Percentiles rank a stretch among this genome's conserved stretches.
These are phyloP conservation scores for Choricystis sp. DNA, from an alignment of 139 green algal species.

Conservation along the genomic window DNA sequence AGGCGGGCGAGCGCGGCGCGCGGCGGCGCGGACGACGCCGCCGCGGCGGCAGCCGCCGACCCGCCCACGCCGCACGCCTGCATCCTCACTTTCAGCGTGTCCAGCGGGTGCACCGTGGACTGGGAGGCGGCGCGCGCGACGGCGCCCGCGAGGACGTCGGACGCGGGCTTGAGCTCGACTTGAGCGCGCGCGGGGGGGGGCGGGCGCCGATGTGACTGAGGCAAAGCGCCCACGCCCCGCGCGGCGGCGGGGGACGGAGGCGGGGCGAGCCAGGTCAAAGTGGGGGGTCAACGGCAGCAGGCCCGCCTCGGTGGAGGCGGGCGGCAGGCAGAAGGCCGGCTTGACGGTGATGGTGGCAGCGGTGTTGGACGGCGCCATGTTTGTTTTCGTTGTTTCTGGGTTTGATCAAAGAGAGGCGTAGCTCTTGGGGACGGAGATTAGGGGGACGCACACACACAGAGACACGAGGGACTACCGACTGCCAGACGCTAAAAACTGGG, in stretches of 20 bases:
- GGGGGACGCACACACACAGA: background rate
- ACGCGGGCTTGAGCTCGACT: slow-evolving; percentile 10
- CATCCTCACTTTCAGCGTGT: slow-evolving; percentile 52
- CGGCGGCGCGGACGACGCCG: background rate
- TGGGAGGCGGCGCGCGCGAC: slow-evolving; percentile 41
- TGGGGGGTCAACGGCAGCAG: background rate
- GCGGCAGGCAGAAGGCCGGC: background rate
- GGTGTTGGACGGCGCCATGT: background rate
- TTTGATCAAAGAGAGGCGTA: background rate
- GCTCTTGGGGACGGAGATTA: background rate
- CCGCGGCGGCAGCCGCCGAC: background rate
- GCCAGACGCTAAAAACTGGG: too few species aligned
- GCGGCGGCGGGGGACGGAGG: background rate
- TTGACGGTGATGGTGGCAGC: background rate
- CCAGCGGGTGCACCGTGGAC: slow-evolving; percentile 47
- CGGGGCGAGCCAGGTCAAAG: background rate
- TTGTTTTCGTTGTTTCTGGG: background rate
- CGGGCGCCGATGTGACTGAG: background rate
- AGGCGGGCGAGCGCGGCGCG: slow-evolving; percentile 4
- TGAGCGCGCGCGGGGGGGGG: slow-evolving; percentile 2
- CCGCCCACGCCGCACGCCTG: slow-evolving; percentile 12
- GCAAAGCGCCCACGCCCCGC: background rate
- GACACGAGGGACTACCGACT: background rate
- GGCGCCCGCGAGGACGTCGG: slow-evolving; percentile 44
- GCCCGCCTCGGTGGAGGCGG: background rate